Conservation (phyloP, 1,284 basidiomycete genomes). For the Mycena sp. region DNA sequence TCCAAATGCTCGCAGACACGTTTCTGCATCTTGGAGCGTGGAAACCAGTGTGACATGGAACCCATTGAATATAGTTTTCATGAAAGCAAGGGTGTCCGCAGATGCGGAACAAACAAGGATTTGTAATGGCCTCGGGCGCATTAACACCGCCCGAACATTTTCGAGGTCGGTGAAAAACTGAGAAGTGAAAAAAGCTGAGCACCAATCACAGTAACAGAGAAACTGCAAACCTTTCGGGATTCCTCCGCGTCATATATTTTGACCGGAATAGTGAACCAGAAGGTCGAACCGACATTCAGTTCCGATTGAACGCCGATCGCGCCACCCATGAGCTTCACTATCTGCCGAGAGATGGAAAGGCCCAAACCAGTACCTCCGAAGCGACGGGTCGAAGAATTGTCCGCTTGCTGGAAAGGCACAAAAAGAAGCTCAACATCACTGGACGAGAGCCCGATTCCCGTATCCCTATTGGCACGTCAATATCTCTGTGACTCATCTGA, state of each 20-base stretch:
- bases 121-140: conserved; percentile 54
- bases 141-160: conserved; percentile 52
- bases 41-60: conserved; percentile 57
- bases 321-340: conserved; percentile 79
- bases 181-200: background rate
- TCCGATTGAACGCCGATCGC: conserved; percentile 74
- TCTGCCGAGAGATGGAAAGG: conserved; percentile 74
- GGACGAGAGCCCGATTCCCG: conserved; percentile 71
- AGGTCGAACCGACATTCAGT: conserved; percentile 67
- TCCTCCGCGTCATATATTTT: conserved; percentile 65
- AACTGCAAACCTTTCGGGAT: conserved; percentile 54
- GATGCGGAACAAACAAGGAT: conserved; percentile 70
- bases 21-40: conserved; percentile 57
- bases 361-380: conserved; percentile 80
- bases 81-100: conserved; percentile 60
- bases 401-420: conserved; percentile 78
- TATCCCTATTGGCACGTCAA: conserved; percentile 54
- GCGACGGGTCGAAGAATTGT: conserved; percentile 75
- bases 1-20: conserved; percentile 47
- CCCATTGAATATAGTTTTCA: conserved; percentile 64
- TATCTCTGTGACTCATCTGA: background rate
- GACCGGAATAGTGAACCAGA: conserved; percentile 77
- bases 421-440: conserved; percentile 73
- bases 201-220: background rate
- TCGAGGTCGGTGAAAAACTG: conserved; percentile 56